Evolutionary conservation across 495 filamentous ascomycete species (phyloP).

Genomic region (Trichocladium uniseriatum): DNA sequence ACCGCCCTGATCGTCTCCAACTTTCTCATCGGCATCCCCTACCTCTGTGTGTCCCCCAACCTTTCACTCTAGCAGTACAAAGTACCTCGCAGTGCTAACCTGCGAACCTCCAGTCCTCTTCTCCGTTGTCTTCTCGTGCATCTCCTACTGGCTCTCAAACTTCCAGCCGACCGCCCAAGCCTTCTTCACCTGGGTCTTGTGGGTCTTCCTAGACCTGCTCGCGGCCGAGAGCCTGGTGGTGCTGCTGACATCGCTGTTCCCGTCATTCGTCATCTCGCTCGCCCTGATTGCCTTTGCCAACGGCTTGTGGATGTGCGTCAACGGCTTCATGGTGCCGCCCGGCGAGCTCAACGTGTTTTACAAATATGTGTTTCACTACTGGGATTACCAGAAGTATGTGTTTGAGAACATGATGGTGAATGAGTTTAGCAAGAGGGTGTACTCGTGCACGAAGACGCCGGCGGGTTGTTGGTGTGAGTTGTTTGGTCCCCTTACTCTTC

Average conservation of each 20-base stretch:
- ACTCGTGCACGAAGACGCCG: slow-evolving; percentile 40
- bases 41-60: slow-evolving; percentile 40
- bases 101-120: slow-evolving; percentile 44
- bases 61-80: too few relatives aligned
- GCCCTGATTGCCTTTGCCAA: slow-evolving; percentile 74
- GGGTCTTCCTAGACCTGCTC: slow-evolving; percentile 76
- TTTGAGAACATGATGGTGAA: slow-evolving; percentile 92
- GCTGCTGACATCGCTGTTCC: slow-evolving; percentile 59
- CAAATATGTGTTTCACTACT: slow-evolving; percentile 76
- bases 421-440: slow-evolving; percentile 57
- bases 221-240: slow-evolving; percentile 76
- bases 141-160: slow-evolving; percentile 73
- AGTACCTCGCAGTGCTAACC: slow-evolving; percentile 6
- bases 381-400: slow-evolving; percentile 75
- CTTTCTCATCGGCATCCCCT: slow-evolving; percentile 73
- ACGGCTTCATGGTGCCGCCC: slow-evolving; percentile 68
- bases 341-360: slow-evolving; percentile 69
- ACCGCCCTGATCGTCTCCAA: slow-evolving; percentile 64
- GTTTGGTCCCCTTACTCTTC: neutral
- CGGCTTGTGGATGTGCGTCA: slow-evolving; percentile 77
- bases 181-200: slow-evolving; percentile 76
- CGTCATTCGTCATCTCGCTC: slow-evolving; percentile 67
- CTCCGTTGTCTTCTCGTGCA: slow-evolving; percentile 58
- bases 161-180: slow-evolving; percentile 54
- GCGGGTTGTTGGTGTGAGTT: slow-evolving; percentile 45